Conservation (phyloP, 164 flowering plant species). For the Protea cynaroides region DNA sequence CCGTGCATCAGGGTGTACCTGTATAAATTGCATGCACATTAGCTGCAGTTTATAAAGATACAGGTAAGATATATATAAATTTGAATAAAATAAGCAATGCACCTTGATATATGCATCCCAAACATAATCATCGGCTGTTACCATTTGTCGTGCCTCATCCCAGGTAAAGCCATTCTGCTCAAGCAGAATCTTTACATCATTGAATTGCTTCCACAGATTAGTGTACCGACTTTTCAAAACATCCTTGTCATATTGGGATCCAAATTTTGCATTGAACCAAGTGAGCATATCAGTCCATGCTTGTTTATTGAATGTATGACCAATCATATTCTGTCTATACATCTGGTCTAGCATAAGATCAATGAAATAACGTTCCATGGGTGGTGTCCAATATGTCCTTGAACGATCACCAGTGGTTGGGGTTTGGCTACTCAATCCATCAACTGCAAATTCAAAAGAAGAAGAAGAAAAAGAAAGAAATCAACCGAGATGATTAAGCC, state of each 20-base stretch:
- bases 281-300: background rate
- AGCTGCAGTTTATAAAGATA: too few relatives aligned
- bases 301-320: background rate
- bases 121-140: background rate
- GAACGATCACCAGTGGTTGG: background rate
- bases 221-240: background rate
- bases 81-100: background rate
- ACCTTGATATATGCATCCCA: background rate
- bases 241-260: background rate
- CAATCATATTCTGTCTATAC: background rate
- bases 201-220: background rate
- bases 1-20: too few relatives aligned
- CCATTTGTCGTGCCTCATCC: background rate
- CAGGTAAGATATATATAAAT: too few relatives aligned
- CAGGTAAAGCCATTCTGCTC: background rate
- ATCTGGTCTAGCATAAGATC: background rate
- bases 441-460: background rate
- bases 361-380: background rate
- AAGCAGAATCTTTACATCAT: background rate
- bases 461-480: background rate
- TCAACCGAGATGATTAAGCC: too few relatives aligned
- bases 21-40: too few relatives aligned
- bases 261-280: background rate
- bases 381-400: background rate
- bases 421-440: background rate